A percentile compares a stretch with the other conserved stretches of the same genome.
Conservation (phyloP, 352 stramenopile species). For the Phytophthora citrophthora region DNA sequence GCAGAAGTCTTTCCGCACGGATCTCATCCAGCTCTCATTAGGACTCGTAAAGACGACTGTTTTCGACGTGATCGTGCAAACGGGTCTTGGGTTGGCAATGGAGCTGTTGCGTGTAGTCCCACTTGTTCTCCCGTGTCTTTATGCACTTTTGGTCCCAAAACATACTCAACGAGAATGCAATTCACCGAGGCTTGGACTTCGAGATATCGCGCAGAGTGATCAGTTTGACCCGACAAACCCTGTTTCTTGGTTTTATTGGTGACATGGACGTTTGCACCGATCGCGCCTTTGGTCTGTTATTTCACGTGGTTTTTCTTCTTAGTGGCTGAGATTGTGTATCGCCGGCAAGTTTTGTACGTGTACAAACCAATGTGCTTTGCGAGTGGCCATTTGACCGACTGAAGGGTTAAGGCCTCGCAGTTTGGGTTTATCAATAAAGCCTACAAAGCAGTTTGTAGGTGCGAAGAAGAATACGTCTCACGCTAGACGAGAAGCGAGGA, state of each 20-base stretch:
- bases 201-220: conserved; percentile 53
- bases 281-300: conserved; percentile 80
- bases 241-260: conserved; percentile 75
- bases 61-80: conserved; percentile 62
- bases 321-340: conserved; percentile 70
- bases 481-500: no score
- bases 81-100: conserved; percentile 59
- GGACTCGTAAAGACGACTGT: background rate
- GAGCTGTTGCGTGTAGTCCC: conserved; percentile 72
- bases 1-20: background rate
- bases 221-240: conserved; percentile 64
- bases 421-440: no score
- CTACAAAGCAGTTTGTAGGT: no score
- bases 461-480: no score
- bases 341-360: conserved; percentile 72
- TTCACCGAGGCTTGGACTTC: conserved; percentile 61
- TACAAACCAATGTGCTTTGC: conserved; percentile 64
- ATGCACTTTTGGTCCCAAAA: conserved; percentile 63
- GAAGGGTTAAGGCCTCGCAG: no score
- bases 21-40: background rate
- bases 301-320: conserved; percentile 81
- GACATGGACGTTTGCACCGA: conserved; percentile 79
- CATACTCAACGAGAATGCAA: conserved; percentile 64
- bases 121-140: conserved; percentile 53
- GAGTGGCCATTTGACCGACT: no score